These are phyloP conservation scores for Fusarium sarcochroum DNA, from an alignment of 2,329 filamentous ascomycete genomes.

Conservation along the genomic window DNA sequence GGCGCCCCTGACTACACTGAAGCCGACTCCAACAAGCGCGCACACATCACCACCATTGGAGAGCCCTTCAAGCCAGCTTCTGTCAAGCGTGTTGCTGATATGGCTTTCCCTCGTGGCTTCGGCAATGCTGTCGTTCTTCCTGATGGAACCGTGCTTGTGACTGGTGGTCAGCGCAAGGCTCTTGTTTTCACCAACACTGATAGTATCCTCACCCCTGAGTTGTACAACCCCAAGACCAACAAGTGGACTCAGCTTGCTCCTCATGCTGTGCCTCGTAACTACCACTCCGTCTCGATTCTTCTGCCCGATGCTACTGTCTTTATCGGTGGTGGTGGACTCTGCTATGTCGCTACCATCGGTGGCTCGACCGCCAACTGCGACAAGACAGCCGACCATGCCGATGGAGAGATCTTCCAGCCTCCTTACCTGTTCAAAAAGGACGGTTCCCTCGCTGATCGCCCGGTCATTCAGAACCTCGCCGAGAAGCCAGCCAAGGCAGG, in stretches of 20 bases:
- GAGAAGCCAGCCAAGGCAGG: conserved; percentile 38
- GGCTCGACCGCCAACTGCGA: conserved; percentile 51
- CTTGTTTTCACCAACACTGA: conserved; percentile 61
- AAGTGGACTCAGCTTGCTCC: conserved; percentile 56
- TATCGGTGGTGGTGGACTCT: conserved; percentile 67
- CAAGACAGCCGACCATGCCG: conserved; percentile 62
- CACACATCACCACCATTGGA: conserved; percentile 64
- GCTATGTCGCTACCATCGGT: conserved; percentile 51
- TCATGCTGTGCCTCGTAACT: conserved; percentile 60
- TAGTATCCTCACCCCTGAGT: conserved; percentile 59
- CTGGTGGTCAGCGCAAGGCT: conserved; percentile 54
- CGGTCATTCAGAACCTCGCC: conserved; percentile 15
- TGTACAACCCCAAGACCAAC: conserved; percentile 61
- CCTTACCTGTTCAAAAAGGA: conserved; percentile 66
- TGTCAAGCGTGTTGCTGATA: conserved; percentile 43
- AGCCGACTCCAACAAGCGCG: conserved; percentile 56
- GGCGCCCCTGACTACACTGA: conserved; percentile 61
- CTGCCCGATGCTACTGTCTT: conserved; percentile 66
- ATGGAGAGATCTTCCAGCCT: conserved; percentile 69
- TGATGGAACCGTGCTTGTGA: conserved; percentile 60
- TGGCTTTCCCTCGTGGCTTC: conserved; percentile 58
- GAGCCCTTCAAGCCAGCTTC: conserved; percentile 29
- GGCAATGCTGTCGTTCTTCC: conserved; percentile 62
- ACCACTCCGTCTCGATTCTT: conserved; percentile 65
- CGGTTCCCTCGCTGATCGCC: conserved; percentile 56